A percentile compares a stretch with the other conserved stretches of the same genome.
phyloP scores from a whole-genome alignment of 2,329 filamentous ascomycete genomes.

The Trematosphaeria pertusa region DNA sequence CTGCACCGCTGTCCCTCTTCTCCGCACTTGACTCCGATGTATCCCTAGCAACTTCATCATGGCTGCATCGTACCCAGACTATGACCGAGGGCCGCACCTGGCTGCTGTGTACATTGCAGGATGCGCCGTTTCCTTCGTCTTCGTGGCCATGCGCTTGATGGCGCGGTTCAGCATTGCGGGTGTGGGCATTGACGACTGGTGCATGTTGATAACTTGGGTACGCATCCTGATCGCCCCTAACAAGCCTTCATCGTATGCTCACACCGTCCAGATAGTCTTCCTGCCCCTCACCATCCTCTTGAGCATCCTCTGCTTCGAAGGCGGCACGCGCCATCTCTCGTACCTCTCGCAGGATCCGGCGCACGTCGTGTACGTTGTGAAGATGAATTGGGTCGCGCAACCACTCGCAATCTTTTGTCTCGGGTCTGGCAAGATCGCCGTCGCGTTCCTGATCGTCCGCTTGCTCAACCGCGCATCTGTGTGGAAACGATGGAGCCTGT shows the following conservation, averaged over 20 bases:
- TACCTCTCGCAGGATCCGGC: slow-evolving; percentile 21
- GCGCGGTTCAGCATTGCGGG: slow-evolving; percentile 26
- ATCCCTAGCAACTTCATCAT: slow-evolving; percentile 3
- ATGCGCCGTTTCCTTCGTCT: slow-evolving; percentile 21
- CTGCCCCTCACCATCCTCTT: slow-evolving; percentile 21
- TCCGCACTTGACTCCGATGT: slow-evolving; percentile 1
- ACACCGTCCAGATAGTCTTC: slow-evolving; percentile 20
- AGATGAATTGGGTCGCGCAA: slow-evolving; percentile 28
- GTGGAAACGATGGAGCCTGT: slow-evolving; percentile 21
- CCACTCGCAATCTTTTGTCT: slow-evolving; percentile 24
- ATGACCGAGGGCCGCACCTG: slow-evolving; percentile 22
- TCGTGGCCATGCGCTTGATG: slow-evolving; percentile 24
- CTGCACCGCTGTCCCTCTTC: slow-evolving; percentile 1
- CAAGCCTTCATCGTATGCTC: not conserved
- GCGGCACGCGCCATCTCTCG: slow-evolving; percentile 26
- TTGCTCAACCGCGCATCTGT: slow-evolving; percentile 23
- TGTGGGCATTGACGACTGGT: slow-evolving; percentile 29
- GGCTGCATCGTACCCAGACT: slow-evolving; percentile 8
- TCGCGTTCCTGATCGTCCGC: slow-evolving; percentile 26
- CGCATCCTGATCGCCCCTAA: slow-evolving; percentile 1
- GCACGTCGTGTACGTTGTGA: slow-evolving; percentile 14
- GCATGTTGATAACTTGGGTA: slow-evolving; percentile 29
- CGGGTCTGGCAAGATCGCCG: slow-evolving; percentile 23
- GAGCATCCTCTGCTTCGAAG: slow-evolving; percentile 18
- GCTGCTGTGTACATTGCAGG: slow-evolving; percentile 26